Evolutionary conservation across 306 rosid genomes (phyloP).

Genomic region (Prinsepia uniflora): DNA sequence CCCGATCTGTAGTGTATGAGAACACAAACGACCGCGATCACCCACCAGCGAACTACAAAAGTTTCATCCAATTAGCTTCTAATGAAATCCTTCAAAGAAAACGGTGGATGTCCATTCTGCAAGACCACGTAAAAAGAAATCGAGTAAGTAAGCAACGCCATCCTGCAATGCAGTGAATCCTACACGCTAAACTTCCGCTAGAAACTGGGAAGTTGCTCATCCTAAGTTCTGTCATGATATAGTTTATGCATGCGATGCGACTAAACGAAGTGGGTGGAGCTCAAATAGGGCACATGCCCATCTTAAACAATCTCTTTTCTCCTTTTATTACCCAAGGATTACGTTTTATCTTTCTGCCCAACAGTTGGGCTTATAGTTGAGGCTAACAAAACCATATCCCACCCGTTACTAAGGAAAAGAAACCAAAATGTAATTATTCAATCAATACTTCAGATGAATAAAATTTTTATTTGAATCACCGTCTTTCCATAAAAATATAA

Average conservation of each 20-base stretch:
- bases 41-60: conserved; percentile 18
- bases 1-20: background rate
- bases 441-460: background rate
- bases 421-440: background rate
- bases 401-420: background rate
- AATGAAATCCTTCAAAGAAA: conserved; percentile 70
- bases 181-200: background rate
- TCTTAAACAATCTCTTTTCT: background rate
- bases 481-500: background rate
- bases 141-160: conserved; percentile 20
- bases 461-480: background rate
- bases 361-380: no score
- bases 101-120: conserved; percentile 63
- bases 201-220: background rate
- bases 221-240: no score
- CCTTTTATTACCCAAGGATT: background rate
- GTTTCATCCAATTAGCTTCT: conserved; percentile 40
- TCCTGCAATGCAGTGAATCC: background rate
- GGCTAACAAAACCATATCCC: no score
- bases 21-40: conserved; percentile 17
- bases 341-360: background rate
- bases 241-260: no score
- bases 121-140: conserved; percentile 17
- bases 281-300: background rate
- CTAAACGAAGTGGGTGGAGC: no score